These are phyloP conservation scores for Pichia californica DNA, from an alignment of 805 yeast species.

Conservation along the genomic window DNA sequence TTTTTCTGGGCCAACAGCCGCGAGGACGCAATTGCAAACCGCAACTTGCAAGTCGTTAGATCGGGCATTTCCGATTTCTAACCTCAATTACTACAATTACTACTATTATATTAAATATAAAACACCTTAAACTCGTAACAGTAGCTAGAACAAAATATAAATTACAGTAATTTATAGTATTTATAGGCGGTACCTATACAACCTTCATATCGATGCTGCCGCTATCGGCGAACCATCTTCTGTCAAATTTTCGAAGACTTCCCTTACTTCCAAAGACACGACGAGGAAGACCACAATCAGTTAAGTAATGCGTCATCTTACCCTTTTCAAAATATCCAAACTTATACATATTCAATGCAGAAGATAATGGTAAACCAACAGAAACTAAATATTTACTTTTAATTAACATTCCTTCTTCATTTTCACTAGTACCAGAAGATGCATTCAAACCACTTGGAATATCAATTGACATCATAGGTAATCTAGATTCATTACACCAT, in stretches of 20 bases:
- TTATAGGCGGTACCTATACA: no score
- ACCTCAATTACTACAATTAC: no score
- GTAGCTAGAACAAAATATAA: no score
- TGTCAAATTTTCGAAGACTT: conserved; percentile 43
- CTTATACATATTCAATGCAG: conserved; percentile 53
- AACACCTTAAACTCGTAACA: no score
- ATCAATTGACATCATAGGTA: conserved; percentile 60
- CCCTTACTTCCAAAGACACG: conserved; percentile 38
- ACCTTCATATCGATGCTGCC: conserved; percentile 4
- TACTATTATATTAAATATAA: no score
- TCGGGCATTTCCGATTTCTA: no score
- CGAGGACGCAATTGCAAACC: no score
- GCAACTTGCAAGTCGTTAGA: no score
- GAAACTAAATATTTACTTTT: conserved; percentile 55
- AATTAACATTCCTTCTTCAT: conserved; percentile 17
- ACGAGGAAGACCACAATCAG: conserved; percentile 68
- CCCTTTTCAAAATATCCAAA: conserved; percentile 43
- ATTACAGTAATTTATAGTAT: no score
- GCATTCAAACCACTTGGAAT: conserved; percentile 80
- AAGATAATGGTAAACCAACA: conserved; percentile 66
- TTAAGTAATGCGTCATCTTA: conserved; percentile 50
- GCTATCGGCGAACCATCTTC: conserved; percentile 13
- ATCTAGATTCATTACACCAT: conserved; percentile 57
- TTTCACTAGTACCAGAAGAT: conserved; percentile 56
- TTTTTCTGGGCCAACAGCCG: no score